These are phyloP conservation scores for Catunica adiposa DNA, from an alignment of 2,329 filamentous ascomycete species.

Conservation along the genomic window DNA sequence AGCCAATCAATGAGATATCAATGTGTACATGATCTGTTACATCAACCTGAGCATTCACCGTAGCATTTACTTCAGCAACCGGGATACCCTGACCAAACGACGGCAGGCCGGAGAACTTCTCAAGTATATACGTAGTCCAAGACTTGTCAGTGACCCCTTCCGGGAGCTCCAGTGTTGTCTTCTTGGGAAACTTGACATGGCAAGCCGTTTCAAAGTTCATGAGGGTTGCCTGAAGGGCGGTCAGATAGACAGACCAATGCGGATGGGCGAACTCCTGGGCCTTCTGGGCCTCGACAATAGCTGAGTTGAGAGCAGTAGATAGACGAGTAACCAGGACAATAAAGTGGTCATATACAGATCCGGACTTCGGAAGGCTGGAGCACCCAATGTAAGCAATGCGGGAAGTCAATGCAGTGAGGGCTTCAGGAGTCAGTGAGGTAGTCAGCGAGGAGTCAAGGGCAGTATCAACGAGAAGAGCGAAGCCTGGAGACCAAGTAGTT, in stretches of 20 bases:
- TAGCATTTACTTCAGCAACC: not conserved
- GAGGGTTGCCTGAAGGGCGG: conserved; percentile 20
- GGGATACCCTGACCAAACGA: conserved; percentile 12
- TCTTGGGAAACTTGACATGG: conserved; percentile 14
- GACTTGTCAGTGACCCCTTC: conserved; percentile 16
- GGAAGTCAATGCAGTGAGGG: conserved; percentile 24
- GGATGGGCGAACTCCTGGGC: not conserved
- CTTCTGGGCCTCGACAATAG: conserved; percentile 3
- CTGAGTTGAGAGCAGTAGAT: conserved; percentile 1
- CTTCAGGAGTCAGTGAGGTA: conserved; percentile 15
- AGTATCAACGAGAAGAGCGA: conserved; percentile 17
- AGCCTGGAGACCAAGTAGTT: conserved; percentile 23
- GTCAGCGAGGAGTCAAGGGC: not conserved
- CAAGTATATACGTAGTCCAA: conserved; percentile 19
- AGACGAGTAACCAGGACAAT: conserved; percentile 21
- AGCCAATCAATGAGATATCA: conserved; percentile 8
- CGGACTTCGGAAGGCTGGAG: conserved; percentile 23
- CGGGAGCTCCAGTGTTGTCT: conserved; percentile 9
- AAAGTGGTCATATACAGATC: conserved; percentile 25
- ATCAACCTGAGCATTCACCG: not conserved
- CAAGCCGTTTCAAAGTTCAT: conserved; percentile 29
- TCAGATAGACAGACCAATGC: conserved; percentile 15
- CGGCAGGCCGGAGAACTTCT: conserved; percentile 20
- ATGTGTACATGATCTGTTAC: conserved; percentile 4
- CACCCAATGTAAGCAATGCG: conserved; percentile 34